phyloP scores from a whole-genome alignment of 2,329 filamentous ascomycete species.

The Aspergillus brasiliensis region DNA sequence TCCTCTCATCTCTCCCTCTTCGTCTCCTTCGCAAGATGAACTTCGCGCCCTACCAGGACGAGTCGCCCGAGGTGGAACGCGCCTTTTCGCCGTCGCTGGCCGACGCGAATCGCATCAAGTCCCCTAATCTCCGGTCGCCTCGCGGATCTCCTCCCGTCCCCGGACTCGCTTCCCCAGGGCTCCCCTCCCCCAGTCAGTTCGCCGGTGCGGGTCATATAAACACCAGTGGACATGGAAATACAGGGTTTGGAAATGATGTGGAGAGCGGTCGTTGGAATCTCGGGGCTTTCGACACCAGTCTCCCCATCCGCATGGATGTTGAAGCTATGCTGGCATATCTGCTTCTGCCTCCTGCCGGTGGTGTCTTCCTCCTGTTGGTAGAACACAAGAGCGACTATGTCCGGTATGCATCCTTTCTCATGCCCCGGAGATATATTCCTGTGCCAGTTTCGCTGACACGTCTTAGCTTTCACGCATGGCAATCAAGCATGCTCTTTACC shows the following conservation, averaged over 20 bases:
- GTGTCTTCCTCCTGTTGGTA: slow-evolving; percentile 77
- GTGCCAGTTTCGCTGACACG: slow-evolving; percentile 6
- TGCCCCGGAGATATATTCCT: too few relatives aligned
- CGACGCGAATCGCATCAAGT: slow-evolving; percentile 50
- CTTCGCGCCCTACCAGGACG: slow-evolving; percentile 96
- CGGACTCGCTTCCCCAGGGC: slow-evolving; percentile 45
- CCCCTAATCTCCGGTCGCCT: slow-evolving; percentile 57
- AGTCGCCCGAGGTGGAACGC: slow-evolving; percentile 80
- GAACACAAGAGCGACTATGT: slow-evolving; percentile 98
- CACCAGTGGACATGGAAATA: slow-evolving; percentile 41
- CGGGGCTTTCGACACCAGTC: slow-evolving; percentile 79
- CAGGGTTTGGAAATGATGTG: slow-evolving; percentile 43
- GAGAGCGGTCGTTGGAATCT: slow-evolving; percentile 66
- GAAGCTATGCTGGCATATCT: slow-evolving; percentile 91
- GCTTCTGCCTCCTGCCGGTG: slow-evolving; percentile 79
- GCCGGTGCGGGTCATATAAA: slow-evolving; percentile 30
- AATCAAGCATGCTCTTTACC: slow-evolving; percentile 81
- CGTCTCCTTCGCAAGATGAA: slow-evolving; percentile 62
- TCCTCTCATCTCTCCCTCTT: slow-evolving; percentile 6
- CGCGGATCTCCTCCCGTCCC: slow-evolving; percentile 50
- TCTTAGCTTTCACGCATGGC: slow-evolving; percentile 90
- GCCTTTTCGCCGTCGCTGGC: slow-evolving; percentile 71
- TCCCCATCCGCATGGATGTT: slow-evolving; percentile 82
- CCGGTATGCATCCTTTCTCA: slow-evolving; percentile 57
- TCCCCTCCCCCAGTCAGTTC: slow-evolving; percentile 45